Evolutionary conservation across 2,329 filamentous ascomycete genomes (phyloP), one percentile per base, ranked within the genome.

Genomic region (Zymoseptoria crescenta): DNA sequence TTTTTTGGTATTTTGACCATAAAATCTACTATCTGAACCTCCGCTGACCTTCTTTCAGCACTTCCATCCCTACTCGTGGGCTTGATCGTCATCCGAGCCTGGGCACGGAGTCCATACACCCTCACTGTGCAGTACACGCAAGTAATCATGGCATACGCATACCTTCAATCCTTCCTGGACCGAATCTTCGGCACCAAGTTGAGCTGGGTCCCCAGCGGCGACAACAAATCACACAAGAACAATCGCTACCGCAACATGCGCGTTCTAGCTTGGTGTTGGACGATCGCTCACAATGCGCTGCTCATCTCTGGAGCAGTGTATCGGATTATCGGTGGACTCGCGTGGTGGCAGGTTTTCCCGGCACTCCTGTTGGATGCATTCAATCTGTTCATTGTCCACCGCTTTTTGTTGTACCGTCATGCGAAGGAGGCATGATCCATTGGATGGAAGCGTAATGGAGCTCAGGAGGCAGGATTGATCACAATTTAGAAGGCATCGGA

Each of bases 241-340:
- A 72, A 76, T 70, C 75, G 76, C 65, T 77, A 75, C 62, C 69
- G 74, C 58, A 76, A 77, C 61, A 77, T 77, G 75, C 69, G 75
- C 8, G 65, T 76, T 9, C 66, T 77, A 4, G 74, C 72, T 57
- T 74, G 72, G 66, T 50, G 70, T 28, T 77, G 75, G 75, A 74
- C 68, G 8, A 60, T 74, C 3, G 51, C 65, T 6, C 67, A 70
- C n/a, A 62, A 72, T 8, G 72, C 71, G 1, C 70, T 69, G 13
- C 69, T 76, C 61, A 62, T 73, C 49, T 66, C 70, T 20, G 75
- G 72, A 3, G 71, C 73, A 5, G 69, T 68, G 0, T 76, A 74
- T 59, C 64, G 74, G 21, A 49, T 75, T 5, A 52, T 72, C 7
- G 67, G 64, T 1, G 72, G 73, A 0, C 68, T 76, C 55, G 63